These are phyloP conservation scores for Eucalyptus tenuipes DNA, from an alignment of 345 rosid species.

Conservation along the genomic window DNA sequence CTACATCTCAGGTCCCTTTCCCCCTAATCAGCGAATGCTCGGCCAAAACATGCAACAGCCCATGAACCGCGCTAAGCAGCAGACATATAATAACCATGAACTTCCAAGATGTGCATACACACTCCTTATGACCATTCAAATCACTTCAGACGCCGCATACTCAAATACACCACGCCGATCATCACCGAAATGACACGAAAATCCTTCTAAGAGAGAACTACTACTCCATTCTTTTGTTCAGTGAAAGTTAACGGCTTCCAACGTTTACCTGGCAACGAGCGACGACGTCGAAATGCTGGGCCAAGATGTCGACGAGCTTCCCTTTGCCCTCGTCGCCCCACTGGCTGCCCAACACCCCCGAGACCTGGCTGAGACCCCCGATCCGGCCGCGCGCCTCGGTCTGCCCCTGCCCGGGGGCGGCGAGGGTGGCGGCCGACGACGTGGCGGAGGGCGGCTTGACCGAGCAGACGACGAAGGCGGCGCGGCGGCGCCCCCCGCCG, in stretches of 20 bases:
- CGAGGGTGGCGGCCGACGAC: constrained; percentile 34
- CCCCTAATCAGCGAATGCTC: not conserved
- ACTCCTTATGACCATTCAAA: not conserved
- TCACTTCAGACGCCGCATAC: not conserved
- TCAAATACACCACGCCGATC: not conserved
- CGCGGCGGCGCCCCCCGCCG: constrained; percentile 1
- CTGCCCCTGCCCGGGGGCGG: constrained; percentile 24
- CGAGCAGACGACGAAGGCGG: constrained; percentile 19
- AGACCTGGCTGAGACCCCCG: constrained; percentile 69
- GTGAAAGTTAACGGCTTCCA: not conserved
- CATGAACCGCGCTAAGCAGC: not conserved
- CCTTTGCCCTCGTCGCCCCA: constrained; percentile 99
- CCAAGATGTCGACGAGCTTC: constrained; percentile 90
- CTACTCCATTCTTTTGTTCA: not conserved
- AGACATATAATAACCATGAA: not conserved
- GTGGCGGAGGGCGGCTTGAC: constrained; percentile 13
- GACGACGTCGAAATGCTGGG: constrained; percentile 80
- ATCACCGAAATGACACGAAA: not conserved
- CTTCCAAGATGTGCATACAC: not conserved
- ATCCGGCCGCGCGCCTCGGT: constrained; percentile 30
- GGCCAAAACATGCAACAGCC: not conserved
- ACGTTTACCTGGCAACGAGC: constrained; percentile 91
- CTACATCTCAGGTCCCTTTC: not conserved
- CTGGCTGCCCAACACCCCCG: constrained; percentile 86
- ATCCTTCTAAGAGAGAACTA: not conserved